Evolutionary conservation across 1,284 basidiomycete species (phyloP).

Genomic region (Spongiforma sp.): DNA sequence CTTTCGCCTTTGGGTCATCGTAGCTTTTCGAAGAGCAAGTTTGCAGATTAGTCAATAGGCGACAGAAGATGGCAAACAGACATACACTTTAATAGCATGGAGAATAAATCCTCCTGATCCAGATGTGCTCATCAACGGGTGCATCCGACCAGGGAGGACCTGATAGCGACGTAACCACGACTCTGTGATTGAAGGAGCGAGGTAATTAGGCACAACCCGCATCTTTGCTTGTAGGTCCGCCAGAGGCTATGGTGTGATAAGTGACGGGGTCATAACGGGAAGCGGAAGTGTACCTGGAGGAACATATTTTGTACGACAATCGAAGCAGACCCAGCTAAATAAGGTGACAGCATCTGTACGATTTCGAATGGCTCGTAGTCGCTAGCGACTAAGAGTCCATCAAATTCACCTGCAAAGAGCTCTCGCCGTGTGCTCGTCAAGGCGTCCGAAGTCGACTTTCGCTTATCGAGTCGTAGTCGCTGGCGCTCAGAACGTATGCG

Average conservation of each 20-base stretch:
- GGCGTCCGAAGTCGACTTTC: constrained; percentile 65
- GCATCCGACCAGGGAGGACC: constrained; percentile 93
- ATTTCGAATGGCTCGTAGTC: constrained; percentile 90
- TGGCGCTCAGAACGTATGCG: constrained; percentile 73
- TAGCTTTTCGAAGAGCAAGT: constrained; percentile 50
- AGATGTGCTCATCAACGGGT: constrained; percentile 93
- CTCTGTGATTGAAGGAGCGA: constrained; percentile 87
- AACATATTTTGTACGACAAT: constrained; percentile 90
- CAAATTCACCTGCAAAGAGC: constrained; percentile 87
- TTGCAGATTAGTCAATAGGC: constrained; percentile 12
- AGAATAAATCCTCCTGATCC: constrained; percentile 91
- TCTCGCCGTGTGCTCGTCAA: constrained; percentile 76
- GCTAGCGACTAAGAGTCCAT: constrained; percentile 85
- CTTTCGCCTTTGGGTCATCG: constrained; percentile 67
- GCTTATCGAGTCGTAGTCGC: constrained; percentile 69
- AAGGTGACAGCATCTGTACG: constrained; percentile 74
- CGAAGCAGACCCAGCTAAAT: constrained; percentile 84
- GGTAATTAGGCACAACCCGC: constrained; percentile 68
- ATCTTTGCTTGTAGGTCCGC: constrained; percentile 80
- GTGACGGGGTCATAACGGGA: not conserved
- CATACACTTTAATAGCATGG: constrained; percentile 85
- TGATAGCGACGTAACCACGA: constrained; percentile 93
- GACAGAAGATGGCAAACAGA: constrained; percentile 14
- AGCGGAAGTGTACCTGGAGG: constrained; percentile 60
- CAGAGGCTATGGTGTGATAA: constrained; percentile 54